Evolutionary conservation across 148 eudicot species (phyloP).

Genomic region (Persicaria tinctoria): DNA sequence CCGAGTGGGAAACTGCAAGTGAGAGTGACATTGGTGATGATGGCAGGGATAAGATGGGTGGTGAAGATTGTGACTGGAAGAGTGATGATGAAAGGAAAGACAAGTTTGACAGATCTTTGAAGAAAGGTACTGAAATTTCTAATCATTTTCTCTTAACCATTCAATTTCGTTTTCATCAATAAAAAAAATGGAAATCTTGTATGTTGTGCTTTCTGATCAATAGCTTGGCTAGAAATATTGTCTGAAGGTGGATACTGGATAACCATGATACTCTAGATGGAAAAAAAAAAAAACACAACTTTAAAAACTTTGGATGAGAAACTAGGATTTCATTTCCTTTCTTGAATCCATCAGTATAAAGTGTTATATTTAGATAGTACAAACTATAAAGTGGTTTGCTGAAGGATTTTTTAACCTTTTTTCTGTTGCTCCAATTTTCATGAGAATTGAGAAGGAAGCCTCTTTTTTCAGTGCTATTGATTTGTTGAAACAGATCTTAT

Average conservation of each 20-base stretch:
- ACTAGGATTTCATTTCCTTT: neutral
- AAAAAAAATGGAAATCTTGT: neutral
- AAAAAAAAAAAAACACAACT: neutral
- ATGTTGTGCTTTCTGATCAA: neutral
- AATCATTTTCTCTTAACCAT: neutral
- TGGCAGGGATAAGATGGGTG: conserved; percentile 50
- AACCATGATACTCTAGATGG: neutral
- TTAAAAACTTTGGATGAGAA: neutral
- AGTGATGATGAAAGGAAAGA: conserved; percentile 60
- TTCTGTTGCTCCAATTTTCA: neutral
- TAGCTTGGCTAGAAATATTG: neutral
- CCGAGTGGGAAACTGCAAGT: conserved; percentile 99
- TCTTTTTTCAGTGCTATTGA: neutral
- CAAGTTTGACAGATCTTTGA: conserved; percentile 41
- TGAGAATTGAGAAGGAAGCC: neutral
- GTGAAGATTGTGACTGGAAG: conserved; percentile 63
- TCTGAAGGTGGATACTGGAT: neutral
- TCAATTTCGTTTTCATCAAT: neutral
- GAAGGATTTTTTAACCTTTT: neutral
- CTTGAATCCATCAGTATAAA: neutral
- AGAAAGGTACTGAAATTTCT: conserved; percentile 39
- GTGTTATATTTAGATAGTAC: neutral
- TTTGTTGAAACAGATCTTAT: neutral
- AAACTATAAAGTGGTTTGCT: neutral
- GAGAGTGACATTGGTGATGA: conserved; percentile 88